phyloP scores from a whole-genome alignment of 129 eudicot genomes.

The Tagetes patula region DNA sequence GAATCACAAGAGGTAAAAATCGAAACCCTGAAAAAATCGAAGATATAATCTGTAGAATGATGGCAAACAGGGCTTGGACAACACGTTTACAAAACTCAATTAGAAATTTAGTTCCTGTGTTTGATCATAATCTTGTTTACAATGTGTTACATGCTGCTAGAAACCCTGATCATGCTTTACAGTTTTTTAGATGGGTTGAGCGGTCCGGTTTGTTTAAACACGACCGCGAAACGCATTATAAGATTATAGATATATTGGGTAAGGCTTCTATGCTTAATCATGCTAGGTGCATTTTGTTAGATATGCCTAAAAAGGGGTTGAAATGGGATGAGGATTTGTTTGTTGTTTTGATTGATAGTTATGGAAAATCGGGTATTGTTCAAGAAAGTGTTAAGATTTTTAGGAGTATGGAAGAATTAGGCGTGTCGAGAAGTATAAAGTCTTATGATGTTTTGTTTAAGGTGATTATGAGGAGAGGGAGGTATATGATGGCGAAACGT shows the following conservation, averaged over 20 bases:
- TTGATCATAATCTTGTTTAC: conserved; percentile 69
- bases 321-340: conserved; percentile 90
- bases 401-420: conserved; percentile 73
- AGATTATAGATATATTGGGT: conserved; percentile 80
- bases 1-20: conserved; percentile 51
- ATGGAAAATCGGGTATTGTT: conserved; percentile 76
- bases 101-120: conserved; percentile 59
- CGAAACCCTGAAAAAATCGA: conserved; percentile 64
- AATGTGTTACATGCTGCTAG: conserved; percentile 68
- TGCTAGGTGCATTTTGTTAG: conserved; percentile 80
- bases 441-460: conserved; percentile 72
- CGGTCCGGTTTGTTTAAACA: conserved; percentile 67
- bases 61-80: conserved; percentile 92
- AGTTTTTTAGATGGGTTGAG: conserved; percentile 92
- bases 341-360: conserved; percentile 68
- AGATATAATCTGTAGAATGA: conserved; percentile 70
- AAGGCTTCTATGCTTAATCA: conserved; percentile 78
- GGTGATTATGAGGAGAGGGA: conserved; percentile 72
- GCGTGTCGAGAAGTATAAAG: conserved; percentile 60
- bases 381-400: conserved; percentile 86
- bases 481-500: conserved; percentile 92
- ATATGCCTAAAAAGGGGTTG: conserved; percentile 83
- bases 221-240: conserved; percentile 55
- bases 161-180: conserved; percentile 80
- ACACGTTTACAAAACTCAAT: conserved; percentile 89